Evolutionary conservation across 139 green algal genomes (phyloP).

Genomic region (Klebsormidium nitens): DNA sequence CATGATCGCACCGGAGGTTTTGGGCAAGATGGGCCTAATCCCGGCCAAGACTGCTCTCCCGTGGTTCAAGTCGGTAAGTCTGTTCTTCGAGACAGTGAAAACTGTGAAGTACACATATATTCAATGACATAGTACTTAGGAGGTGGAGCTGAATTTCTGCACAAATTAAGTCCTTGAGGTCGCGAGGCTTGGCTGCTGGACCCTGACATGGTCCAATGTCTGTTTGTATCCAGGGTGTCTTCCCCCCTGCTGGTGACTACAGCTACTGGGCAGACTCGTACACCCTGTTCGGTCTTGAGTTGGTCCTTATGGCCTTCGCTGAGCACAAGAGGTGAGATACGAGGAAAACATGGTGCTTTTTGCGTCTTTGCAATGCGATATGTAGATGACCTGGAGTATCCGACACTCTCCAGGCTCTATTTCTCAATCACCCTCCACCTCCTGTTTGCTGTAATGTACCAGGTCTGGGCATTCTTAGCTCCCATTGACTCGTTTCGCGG

Average conservation of each 20-base stretch:
- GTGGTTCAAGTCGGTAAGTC: constrained; percentile 83
- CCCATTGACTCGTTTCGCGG: background rate
- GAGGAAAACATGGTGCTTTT: constrained; percentile 71
- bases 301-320: constrained; percentile 90
- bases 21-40: constrained; percentile 71
- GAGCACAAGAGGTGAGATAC: constrained; percentile 62
- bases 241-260: constrained; percentile 62
- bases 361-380: background rate
- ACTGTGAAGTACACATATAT: too few species aligned
- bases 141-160: too few species aligned
- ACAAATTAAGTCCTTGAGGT: too few species aligned
- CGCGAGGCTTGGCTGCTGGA: too few species aligned
- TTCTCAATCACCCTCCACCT: too few species aligned
- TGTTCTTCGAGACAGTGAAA: too few species aligned
- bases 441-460: too few species aligned
- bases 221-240: too few species aligned
- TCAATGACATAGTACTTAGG: too few species aligned
- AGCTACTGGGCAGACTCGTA: constrained; percentile 88
- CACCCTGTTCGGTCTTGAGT: constrained; percentile 91
- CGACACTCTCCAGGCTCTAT: too few species aligned
- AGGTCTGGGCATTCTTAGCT: background rate
- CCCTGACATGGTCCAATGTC: too few species aligned
- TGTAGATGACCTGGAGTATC: background rate
- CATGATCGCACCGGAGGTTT: constrained; percentile 87
- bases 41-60: constrained; percentile 65